phyloP scores from a whole-genome alignment of 23 red algal genomes.

The Chondrus crispus region DNA sequence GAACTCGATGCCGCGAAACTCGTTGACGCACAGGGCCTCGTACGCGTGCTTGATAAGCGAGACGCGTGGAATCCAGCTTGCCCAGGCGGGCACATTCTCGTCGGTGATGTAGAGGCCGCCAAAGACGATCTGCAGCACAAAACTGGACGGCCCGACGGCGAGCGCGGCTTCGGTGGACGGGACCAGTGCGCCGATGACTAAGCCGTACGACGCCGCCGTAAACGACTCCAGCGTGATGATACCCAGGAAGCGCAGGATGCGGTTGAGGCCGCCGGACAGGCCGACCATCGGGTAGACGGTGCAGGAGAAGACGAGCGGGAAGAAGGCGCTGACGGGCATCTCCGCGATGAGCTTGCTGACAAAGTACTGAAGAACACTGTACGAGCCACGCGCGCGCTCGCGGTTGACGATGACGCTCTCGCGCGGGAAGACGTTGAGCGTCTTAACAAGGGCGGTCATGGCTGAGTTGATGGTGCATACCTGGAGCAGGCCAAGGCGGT shows the following conservation, averaged over 20 bases:
- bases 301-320: conserved; percentile 73
- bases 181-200: conserved; percentile 71
- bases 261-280: conserved; percentile 36
- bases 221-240: conserved; percentile 84
- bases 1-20: conserved; percentile 75
- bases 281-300: conserved; percentile 82
- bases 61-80: conserved; percentile 71
- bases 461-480: conserved; percentile 84
- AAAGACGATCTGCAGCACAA: conserved; percentile 88
- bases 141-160: conserved; percentile 73
- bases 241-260: conserved; percentile 54
- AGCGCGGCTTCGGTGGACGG: conserved; percentile 81
- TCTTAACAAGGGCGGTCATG: conserved; percentile 86
- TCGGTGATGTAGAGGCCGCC: conserved; percentile 78
- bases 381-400: conserved; percentile 83
- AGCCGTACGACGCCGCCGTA: conserved; percentile 73
- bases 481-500: conserved; percentile 89
- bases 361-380: conserved; percentile 80
- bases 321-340: conserved; percentile 71
- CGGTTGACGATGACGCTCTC: conserved; percentile 77
- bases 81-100: conserved; percentile 57
- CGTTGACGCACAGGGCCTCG: conserved; percentile 74
- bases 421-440: conserved; percentile 74
- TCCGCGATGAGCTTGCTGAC: conserved; percentile 86
- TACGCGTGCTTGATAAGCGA: conserved; percentile 85